Conservation (phyloP, 345 rosid genomes). For the Laguncularia racemosa region DNA sequence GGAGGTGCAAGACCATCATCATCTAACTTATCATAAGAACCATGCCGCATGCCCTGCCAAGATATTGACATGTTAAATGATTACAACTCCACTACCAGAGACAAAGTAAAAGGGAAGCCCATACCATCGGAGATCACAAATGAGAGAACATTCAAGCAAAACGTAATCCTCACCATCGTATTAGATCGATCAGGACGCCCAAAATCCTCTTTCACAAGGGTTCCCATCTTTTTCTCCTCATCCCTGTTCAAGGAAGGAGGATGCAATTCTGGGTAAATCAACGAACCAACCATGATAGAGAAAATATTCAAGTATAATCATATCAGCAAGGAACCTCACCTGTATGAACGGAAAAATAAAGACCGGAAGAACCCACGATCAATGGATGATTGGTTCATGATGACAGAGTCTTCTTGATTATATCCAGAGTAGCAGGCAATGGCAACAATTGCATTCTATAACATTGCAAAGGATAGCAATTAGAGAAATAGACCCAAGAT, state of each 20-base stretch:
- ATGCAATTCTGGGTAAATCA: neutral
- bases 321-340: slow-evolving; percentile 26
- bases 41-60: slow-evolving; percentile 95
- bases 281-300: neutral
- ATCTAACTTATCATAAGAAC: slow-evolving; percentile 92
- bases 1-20: slow-evolving; percentile 99
- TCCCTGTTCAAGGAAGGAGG: slow-evolving; percentile 41
- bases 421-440: slow-evolving; percentile 97
- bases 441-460: slow-evolving; percentile 93
- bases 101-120: neutral
- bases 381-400: slow-evolving; percentile 95
- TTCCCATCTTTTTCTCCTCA: slow-evolving; percentile 99
- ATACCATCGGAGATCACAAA: too few species aligned
- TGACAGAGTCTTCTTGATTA: slow-evolving; percentile 99
- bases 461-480: slow-evolving; percentile 7
- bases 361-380: slow-evolving; percentile 98
- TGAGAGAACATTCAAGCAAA: slow-evolving; percentile 4
- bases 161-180: slow-evolving; percentile 55
- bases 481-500: neutral
- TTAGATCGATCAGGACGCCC: slow-evolving; percentile 87
- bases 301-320: neutral
- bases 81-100: slow-evolving; percentile 8
- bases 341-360: slow-evolving; percentile 86
- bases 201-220: slow-evolving; percentile 95
- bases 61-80: slow-evolving; percentile 9